Evolutionary conservation across 1,139 yeast genomes (phyloP), one percentile per base, ranked within the genome.

Genomic region (Saccharomyces hybrid): DNA sequence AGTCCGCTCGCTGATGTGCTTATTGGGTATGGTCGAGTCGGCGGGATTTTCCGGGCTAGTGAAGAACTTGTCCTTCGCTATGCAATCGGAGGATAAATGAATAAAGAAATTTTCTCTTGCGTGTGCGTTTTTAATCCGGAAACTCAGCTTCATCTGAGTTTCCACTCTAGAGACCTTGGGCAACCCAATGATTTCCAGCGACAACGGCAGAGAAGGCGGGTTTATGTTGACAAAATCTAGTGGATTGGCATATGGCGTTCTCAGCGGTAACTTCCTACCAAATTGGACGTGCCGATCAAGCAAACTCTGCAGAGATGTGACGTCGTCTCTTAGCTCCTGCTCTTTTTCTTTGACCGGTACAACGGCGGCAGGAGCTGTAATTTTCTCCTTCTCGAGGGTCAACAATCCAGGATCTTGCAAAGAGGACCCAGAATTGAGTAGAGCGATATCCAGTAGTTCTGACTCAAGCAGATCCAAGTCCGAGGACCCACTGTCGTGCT

Each of bases 151-250:
- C 68, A 91, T 88, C 73, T 93, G 98, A 23, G 97, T 93, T 71
- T 93, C 99, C 5, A 93, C 98, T 60, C 99, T 80, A 9, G 97
- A 88, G 62, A 83, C 83, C 13, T 79, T 72, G 1, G 97, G 97
- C 51, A 91, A 73, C 54, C 83, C 86, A 11, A 77, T 73, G 1
- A 90, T 73, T 31, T 73, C 71, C 56, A 91, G 65, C 53, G 77
- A 73, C 70, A 82, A 86, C 4, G 89, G 89, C 56, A 86, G 73
- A 8, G 70, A 65, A 9, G 71, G 67, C 28, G 67, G 66, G 61
- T 73, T 70, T 2, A 74, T 55, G 32, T 52, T 54, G 31, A 63
- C 49, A 49, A 56, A 60, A 49, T 57, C 62, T 28, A 50, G 48
- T 2, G 61, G 63, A 54, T 63, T 59, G 51, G 60, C 58, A 42